These are phyloP conservation scores for Boletus reticulatus DNA, from an alignment of 768 basidiomycete species.

Conservation along the genomic window DNA sequence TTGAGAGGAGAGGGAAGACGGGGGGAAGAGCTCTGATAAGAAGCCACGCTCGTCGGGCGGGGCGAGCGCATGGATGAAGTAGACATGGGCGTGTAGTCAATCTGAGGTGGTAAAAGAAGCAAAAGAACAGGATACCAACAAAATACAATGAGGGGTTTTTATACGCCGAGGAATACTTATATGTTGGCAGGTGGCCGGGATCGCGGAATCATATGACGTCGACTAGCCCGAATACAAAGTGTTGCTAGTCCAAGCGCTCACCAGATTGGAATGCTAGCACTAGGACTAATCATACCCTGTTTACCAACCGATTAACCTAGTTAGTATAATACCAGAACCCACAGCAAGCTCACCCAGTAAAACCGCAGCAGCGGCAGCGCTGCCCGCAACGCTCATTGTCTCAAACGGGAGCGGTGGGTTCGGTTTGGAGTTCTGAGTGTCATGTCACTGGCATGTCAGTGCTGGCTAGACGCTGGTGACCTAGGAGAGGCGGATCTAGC, in stretches of 20 bases:
- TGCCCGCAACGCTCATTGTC: background rate
- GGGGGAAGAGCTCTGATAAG: conserved; percentile 11
- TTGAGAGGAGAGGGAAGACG: conserved; percentile 27
- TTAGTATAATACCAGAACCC: background rate
- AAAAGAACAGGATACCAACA: conserved; percentile 5
- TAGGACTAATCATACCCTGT: background rate
- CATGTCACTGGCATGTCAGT: background rate
- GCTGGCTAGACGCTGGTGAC: too few species aligned
- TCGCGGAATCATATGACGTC: conserved; percentile 12
- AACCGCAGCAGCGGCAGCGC: background rate
- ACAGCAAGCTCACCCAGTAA: conserved; percentile 1
- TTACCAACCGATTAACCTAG: background rate
- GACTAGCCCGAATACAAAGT: conserved; percentile 5
- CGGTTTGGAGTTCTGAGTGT: conserved; percentile 7
- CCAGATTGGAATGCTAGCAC: background rate
- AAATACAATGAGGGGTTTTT: conserved; percentile 3
- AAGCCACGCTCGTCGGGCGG: conserved; percentile 6
- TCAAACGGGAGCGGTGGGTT: background rate
- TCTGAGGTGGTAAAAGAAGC: background rate
- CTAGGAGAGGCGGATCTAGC: background rate
- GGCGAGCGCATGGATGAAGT: conserved; percentile 9
- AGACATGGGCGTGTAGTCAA: conserved; percentile 2
- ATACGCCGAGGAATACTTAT: conserved; percentile 8
- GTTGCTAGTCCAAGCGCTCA: background rate
- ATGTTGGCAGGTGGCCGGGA: background rate